Percentiles rank a stretch among this genome's conserved stretches.
phyloP scores from a whole-genome alignment of 2,329 filamentous ascomycete species.

The Diplocarpon mali region DNA sequence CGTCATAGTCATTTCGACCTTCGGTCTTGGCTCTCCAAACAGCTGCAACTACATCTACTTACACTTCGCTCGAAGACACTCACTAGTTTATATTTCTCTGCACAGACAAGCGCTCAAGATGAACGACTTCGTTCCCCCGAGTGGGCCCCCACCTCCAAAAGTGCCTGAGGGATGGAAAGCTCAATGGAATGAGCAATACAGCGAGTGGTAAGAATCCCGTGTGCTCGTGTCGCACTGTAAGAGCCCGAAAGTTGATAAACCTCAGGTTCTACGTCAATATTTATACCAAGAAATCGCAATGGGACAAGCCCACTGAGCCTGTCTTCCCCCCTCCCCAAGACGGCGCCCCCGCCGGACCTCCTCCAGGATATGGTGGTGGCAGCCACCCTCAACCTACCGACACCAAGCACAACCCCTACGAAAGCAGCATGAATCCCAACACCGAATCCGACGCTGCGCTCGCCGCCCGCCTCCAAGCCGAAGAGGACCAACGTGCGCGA shows the following conservation, averaged over 20 bases:
- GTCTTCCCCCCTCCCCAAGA: slow-evolving; percentile 47
- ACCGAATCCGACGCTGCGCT: slow-evolving; percentile 60
- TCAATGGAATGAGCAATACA: slow-evolving; percentile 79
- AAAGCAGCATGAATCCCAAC: slow-evolving; percentile 20
- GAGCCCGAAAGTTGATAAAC: slow-evolving; percentile 12
- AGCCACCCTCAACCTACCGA: slow-evolving; percentile 26
- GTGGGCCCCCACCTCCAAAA: slow-evolving; percentile 37
- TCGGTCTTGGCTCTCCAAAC: too few species aligned
- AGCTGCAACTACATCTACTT: too few species aligned
- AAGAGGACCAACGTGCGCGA: slow-evolving; percentile 58
- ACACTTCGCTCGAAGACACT: too few species aligned
- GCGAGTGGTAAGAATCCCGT: slow-evolving; percentile 52
- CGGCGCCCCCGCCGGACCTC: slow-evolving; percentile 44
- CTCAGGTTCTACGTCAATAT: slow-evolving; percentile 83
- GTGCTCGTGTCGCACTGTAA: background rate
- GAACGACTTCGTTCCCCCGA: slow-evolving; percentile 24
- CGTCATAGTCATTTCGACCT: background rate
- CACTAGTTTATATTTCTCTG: too few species aligned
- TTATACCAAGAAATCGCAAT: slow-evolving; percentile 79
- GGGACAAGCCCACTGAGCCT: slow-evolving; percentile 70
- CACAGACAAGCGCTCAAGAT: slow-evolving; percentile 10
- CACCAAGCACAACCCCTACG: slow-evolving; percentile 64
- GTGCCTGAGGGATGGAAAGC: slow-evolving; percentile 73
- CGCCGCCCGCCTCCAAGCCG: slow-evolving; percentile 68
- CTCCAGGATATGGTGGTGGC: slow-evolving; percentile 42